Conservation (phyloP, 176 grass and related monocot species). For the Bothriochloa decipiens region DNA sequence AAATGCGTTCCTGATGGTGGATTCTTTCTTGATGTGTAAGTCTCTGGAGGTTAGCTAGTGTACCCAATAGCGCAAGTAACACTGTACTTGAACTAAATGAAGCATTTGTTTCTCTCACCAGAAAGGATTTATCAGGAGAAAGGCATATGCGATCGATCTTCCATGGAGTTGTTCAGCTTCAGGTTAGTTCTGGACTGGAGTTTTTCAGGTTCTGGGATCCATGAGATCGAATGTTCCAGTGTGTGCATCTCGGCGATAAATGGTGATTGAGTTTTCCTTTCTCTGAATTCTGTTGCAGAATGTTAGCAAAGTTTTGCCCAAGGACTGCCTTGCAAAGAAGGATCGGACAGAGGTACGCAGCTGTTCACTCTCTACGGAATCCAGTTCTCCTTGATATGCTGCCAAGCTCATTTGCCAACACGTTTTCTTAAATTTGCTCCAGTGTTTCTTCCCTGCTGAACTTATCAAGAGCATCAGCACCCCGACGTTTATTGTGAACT, state of each 20-base stretch:
- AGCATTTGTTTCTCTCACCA: constrained; percentile 20
- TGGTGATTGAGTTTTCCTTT: not conserved
- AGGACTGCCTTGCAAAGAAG: constrained; percentile 53
- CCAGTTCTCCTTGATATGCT: not conserved
- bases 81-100: not conserved
- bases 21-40: constrained; percentile 78
- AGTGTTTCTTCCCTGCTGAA: constrained; percentile 66
- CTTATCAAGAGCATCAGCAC: constrained; percentile 59
- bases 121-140: constrained; percentile 68
- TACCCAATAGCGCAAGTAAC: not conserved
- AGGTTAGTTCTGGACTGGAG: constrained; percentile 40
- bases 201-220: not conserved
- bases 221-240: not conserved
- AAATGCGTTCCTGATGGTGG: constrained; percentile 85
- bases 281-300: constrained; percentile 38
- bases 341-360: constrained; percentile 30
- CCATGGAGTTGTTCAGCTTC: constrained; percentile 64
- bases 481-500: constrained; percentile 66
- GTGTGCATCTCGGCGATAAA: not conserved
- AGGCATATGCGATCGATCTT: constrained; percentile 55
- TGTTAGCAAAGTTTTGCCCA: constrained; percentile 53
- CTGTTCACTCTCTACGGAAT: not conserved
- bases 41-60: not conserved
- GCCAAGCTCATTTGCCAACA: not conserved
- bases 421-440: not conserved